Percentiles rank a stretch among this genome's conserved stretches.
These are phyloP conservation scores for Trifolium repens DNA, from an alignment of 306 rosid species.

Conservation along the genomic window DNA sequence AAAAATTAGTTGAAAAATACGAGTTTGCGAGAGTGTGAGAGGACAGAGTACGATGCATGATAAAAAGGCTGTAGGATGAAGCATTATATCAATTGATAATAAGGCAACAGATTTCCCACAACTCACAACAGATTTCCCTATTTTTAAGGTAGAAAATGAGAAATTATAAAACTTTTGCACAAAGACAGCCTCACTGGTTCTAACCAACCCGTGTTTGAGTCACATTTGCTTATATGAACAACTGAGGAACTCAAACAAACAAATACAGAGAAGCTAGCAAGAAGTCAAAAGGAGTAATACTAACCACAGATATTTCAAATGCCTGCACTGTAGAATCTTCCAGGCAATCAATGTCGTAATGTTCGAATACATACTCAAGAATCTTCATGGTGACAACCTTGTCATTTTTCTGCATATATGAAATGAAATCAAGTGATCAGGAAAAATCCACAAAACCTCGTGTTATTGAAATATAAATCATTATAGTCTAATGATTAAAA, in stretches of 20 bases:
- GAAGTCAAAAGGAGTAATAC: constrained; percentile 37
- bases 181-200: constrained; percentile 4
- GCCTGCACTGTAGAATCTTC: constrained; percentile 62
- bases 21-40: constrained; percentile 5
- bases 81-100: not conserved
- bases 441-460: constrained; percentile 4
- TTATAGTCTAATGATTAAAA: not conserved
- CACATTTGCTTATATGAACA: not conserved
- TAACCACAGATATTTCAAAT: constrained; percentile 74
- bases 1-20: constrained; percentile 1
- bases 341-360: constrained; percentile 50
- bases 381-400: constrained; percentile 50
- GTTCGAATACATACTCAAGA: constrained; percentile 54
- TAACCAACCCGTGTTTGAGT: constrained; percentile 7
- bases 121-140: not conserved
- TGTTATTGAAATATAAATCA: constrained; percentile 11
- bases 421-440: constrained; percentile 33
- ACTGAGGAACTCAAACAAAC: constrained; percentile 15
- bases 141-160: constrained; percentile 12
- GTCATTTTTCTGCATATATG: constrained; percentile 56
- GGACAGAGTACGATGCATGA: not conserved
- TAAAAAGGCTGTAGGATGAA: constrained; percentile 18
- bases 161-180: constrained; percentile 8
- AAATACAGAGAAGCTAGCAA: constrained; percentile 11
- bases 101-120: not conserved